Evolutionary conservation across 2,329 filamentous ascomycete species (phyloP), one percentile per base, ranked within the genome.

Genomic region (Immersiporthe knoxdaviesiana): DNA sequence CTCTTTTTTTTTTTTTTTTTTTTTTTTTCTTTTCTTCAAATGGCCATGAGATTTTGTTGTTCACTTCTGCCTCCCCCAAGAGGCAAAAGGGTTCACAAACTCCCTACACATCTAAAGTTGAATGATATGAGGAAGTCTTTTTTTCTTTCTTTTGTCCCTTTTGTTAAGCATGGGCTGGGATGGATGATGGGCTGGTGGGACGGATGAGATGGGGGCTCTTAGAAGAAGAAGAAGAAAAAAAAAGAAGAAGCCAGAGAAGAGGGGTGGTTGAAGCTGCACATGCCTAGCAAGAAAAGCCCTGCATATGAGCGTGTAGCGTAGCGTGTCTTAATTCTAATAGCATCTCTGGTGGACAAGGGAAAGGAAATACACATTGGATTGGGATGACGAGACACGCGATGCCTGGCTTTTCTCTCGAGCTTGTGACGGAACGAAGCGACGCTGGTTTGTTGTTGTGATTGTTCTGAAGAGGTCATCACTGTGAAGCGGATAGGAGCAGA

Each of bases 251-350:
- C 50, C 47, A 24, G 41, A 24, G 35, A 44, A n/a, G 52, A 24
- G 3, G 24, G 18, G 44, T 65, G 62, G 66, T 18, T 35, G 30
- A 66, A 41, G n/a, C 39, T 44, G 62, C 66, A 70, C 50, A 52
- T 47, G 54, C 59, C 62, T 35, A 62, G 47, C 30, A 35, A 35
- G 3, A 47, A 67, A 64, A 35, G 69, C 30, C 39, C 65, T 63
- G 66, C 66, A 63, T 56, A 66, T 68, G 68, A 65, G 56, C 66
- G 64, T 68, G 69, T 68, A 66, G 52, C 52, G 69, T 68, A 68
- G 52, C 52, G 52, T 56, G 52, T 56, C 14, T 58, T 66, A 70
- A 35, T 66, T 68, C 65, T 68, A 70, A 70, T 70, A 68, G 58
- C 63, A 67, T 65, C 63, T 68, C 50, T 39, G 47, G n/a, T 16